Conservation (phyloP, 345 rosid species). For the Moricandia moricandioides region DNA sequence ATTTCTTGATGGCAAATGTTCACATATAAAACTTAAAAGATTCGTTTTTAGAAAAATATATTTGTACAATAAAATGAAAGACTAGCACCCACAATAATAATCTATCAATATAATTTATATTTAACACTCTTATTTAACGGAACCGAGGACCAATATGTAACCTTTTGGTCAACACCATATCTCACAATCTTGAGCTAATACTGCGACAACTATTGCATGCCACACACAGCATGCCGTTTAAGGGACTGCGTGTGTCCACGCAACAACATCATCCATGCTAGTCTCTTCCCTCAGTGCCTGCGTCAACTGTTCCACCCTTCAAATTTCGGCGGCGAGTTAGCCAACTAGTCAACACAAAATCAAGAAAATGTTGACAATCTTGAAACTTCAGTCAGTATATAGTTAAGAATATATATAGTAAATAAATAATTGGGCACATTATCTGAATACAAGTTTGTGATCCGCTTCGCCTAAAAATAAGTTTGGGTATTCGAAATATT, state of each 20-base stretch:
- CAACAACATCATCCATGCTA: slow-evolving; percentile 47
- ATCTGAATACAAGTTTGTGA: background rate
- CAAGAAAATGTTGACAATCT: slow-evolving; percentile 14
- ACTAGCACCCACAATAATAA: slow-evolving; percentile 6
- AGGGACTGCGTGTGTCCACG: background rate
- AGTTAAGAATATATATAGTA: background rate
- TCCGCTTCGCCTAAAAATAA: background rate
- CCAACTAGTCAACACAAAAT: slow-evolving; percentile 26
- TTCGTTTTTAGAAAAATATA: background rate
- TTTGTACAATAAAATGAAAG: slow-evolving; percentile 17
- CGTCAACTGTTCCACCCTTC: slow-evolving; percentile 83
- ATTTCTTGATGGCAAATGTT: background rate
- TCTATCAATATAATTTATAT: background rate
- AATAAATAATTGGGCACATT: background rate
- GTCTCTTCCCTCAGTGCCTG: slow-evolving; percentile 66
- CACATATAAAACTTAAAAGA: background rate
- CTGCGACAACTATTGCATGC: background rate
- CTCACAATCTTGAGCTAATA: background rate
- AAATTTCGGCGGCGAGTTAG: slow-evolving; percentile 44
- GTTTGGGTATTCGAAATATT: background rate
- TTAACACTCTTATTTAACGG: background rate
- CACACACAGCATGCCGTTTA: background rate
- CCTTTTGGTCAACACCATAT: background rate
- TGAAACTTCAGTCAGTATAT: background rate
- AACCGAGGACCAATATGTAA: background rate